These are phyloP conservation scores for Sugiyamaella qingdaonensis DNA, from an alignment of 805 yeast species.

Conservation along the genomic window DNA sequence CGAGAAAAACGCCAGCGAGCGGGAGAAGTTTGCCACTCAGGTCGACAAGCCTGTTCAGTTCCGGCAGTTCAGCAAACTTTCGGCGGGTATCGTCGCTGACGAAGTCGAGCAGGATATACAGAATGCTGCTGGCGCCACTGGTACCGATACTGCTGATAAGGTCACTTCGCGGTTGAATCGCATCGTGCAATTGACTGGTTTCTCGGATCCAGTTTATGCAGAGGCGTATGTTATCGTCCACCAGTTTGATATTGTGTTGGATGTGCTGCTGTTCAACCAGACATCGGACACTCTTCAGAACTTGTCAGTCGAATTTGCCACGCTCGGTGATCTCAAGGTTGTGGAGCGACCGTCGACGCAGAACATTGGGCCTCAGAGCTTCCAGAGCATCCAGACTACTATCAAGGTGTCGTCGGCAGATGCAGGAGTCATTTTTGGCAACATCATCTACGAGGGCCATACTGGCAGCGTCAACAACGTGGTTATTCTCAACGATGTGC, in stretches of 20 bases:
- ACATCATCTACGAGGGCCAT: conserved; percentile 92
- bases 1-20: conserved; percentile 50
- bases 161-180: conserved; percentile 73
- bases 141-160: conserved; percentile 41
- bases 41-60: conserved; percentile 75
- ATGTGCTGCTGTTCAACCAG: conserved; percentile 90
- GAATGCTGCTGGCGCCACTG: conserved; percentile 47
- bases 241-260: conserved; percentile 92
- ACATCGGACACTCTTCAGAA: conserved; percentile 82
- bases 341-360: conserved; percentile 86
- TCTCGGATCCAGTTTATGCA: conserved; percentile 95
- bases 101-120: conserved; percentile 53
- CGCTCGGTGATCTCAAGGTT: conserved; percentile 92
- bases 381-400: conserved; percentile 83
- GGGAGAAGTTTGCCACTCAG: conserved; percentile 63
- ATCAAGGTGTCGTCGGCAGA: conserved; percentile 95
- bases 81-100: conserved; percentile 34
- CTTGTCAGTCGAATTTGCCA: conserved; percentile 89
- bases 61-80: conserved; percentile 64
- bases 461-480: conserved; percentile 85
- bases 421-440: conserved; percentile 97
- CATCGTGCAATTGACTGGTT: conserved; percentile 94
- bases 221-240: conserved; percentile 96
- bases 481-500: conserved; percentile 90
- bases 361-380: conserved; percentile 96